phyloP scores from a whole-genome alignment of 2,329 filamentous ascomycete genomes.

The Neopestalotiopsis sp. region DNA sequence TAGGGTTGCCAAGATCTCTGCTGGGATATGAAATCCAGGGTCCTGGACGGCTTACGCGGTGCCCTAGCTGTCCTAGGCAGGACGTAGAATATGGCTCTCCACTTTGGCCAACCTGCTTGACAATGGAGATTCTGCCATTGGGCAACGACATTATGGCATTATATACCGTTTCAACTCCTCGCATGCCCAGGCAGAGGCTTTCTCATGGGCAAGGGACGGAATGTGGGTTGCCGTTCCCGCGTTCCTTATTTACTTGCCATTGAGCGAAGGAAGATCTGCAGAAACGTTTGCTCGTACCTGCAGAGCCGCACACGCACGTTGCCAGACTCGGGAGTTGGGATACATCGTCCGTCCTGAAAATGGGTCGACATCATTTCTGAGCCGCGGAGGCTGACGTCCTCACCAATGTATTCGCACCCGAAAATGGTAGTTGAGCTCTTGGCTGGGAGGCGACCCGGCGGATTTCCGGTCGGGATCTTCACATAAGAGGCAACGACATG shows the following conservation, averaged over 20 bases:
- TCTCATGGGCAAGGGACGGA: background rate
- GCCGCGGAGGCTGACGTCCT: background rate
- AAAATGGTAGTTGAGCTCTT: background rate
- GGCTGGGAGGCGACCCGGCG: slow-evolving; percentile 2
- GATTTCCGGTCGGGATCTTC: background rate
- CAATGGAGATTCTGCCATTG: background rate
- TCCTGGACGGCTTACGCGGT: slow-evolving; percentile 2
- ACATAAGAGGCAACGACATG: background rate
- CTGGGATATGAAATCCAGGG: background rate
- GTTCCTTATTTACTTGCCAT: background rate
- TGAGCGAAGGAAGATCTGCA: background rate
- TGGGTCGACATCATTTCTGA: slow-evolving; percentile 1
- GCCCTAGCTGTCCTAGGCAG: slow-evolving; percentile 4
- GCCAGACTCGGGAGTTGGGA: background rate
- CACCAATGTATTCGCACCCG: background rate
- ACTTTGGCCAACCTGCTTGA: background rate
- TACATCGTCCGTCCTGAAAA: background rate
- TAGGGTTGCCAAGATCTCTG: background rate
- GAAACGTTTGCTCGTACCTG: background rate
- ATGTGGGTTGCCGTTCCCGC: background rate
- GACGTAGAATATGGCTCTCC: background rate
- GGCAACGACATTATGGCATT: background rate
- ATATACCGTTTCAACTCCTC: background rate
- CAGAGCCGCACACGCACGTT: slow-evolving; percentile 1
- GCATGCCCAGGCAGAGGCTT: background rate